Evolutionary conservation across 2,329 filamentous ascomycete species (phyloP).

Genomic region (Metarhizium anisopliae): DNA sequence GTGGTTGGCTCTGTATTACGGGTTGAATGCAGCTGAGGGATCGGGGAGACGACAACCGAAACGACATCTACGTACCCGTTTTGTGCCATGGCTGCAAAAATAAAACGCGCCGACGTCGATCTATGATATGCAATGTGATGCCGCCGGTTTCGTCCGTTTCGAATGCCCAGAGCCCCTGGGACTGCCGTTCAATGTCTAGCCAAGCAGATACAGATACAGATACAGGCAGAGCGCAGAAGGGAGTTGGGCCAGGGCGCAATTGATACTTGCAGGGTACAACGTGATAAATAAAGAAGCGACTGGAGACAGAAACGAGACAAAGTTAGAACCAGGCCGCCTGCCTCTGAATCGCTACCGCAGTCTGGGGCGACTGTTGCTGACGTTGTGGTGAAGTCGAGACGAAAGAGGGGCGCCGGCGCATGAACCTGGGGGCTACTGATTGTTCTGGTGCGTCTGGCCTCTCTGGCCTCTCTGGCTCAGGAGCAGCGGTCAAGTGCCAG

Average conservation of each 20-base stretch:
- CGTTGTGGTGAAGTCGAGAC: conserved; percentile 2
- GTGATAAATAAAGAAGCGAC: not conserved
- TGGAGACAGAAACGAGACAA: not conserved
- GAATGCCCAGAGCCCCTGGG: not conserved
- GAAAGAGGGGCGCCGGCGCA: conserved; percentile 6
- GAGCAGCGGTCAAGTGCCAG: conserved; percentile 1
- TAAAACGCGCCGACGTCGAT: conserved; percentile 2
- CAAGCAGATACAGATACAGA: not conserved
- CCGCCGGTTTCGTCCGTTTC: not conserved
- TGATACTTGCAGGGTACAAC: not conserved
- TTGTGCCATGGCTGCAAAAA: conserved; percentile 22
- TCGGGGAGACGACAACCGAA: not conserved
- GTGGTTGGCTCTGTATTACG: not conserved
- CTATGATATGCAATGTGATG: not conserved
- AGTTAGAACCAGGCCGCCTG: not conserved
- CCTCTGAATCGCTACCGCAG: not conserved
- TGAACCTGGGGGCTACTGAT: not conserved
- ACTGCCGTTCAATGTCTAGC: not conserved
- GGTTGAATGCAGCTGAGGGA: not conserved
- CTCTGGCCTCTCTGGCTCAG: conserved; percentile 1
- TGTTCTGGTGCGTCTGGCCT: not conserved
- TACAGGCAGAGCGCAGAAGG: not conserved
- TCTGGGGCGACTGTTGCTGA: not conserved
- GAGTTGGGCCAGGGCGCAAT: not conserved
- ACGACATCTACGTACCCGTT: conserved; percentile 16